Evolutionary conservation across 805 yeast species (phyloP).

Genomic region (Suhomyces kilbournensis): DNA sequence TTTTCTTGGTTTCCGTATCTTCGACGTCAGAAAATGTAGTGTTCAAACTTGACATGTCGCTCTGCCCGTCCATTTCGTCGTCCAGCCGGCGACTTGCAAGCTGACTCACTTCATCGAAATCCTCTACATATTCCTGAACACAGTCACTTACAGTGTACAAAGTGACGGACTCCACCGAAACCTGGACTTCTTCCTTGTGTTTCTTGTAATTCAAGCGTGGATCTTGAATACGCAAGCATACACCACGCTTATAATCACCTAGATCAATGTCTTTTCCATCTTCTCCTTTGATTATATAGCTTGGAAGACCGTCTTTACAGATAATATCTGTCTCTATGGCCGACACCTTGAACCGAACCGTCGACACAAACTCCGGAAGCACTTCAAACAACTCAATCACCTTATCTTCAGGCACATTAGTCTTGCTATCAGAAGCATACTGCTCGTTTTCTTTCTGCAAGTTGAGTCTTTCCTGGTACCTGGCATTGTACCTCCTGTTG

Average conservation of each 20-base stretch:
- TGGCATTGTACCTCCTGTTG: conserved; percentile 21
- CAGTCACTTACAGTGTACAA: conserved; percentile 39
- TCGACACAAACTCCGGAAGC: conserved; percentile 26
- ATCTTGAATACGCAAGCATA: conserved; percentile 25
- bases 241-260: conserved; percentile 37
- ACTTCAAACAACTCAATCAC: conserved; percentile 27
- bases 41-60: conserved; percentile 34
- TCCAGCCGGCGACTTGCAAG: conserved; percentile 14
- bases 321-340: conserved; percentile 31
- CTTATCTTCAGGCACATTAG: background rate
- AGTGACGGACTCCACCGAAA: conserved; percentile 22
- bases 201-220: conserved; percentile 20
- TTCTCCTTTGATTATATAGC: conserved; percentile 23
- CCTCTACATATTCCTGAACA: conserved; percentile 31
- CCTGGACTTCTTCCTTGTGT: conserved; percentile 18
- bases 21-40: conserved; percentile 15
- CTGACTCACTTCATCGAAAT: conserved; percentile 28
- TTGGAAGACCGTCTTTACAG: conserved; percentile 42
- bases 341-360: conserved; percentile 25
- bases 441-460: background rate
- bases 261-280: conserved; percentile 28
- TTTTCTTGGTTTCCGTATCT: conserved; percentile 19
- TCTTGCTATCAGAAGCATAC: background rate
- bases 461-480: background rate
- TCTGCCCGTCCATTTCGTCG: conserved; percentile 14